phyloP scores from a whole-genome alignment of 495 filamentous ascomycete genomes.

The Pyrenula aspistea region DNA sequence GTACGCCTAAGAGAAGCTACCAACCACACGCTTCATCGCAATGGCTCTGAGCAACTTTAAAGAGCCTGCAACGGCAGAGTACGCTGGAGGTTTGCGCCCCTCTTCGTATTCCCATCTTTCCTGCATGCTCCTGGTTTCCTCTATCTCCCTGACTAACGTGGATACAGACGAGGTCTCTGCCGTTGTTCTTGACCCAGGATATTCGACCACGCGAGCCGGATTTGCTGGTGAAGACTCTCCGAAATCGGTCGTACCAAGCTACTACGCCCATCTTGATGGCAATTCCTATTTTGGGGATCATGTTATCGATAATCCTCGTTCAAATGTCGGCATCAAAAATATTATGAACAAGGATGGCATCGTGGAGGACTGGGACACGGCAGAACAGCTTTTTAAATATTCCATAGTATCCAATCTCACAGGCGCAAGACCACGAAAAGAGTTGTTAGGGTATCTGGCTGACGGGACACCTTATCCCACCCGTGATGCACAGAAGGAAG shows the following conservation, averaged over 20 bases:
- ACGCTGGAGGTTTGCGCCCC: constrained; percentile 60
- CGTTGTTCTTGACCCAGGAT: constrained; percentile 91
- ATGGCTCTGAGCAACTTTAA: constrained; percentile 33
- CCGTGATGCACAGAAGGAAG: constrained; percentile 54
- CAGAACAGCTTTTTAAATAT: constrained; percentile 81
- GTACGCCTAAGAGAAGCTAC: no score
- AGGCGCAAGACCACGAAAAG: constrained; percentile 47
- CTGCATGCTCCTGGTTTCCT: neutral
- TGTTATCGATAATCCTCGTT: constrained; percentile 62
- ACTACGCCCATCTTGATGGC: constrained; percentile 52
- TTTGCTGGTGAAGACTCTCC: constrained; percentile 96
- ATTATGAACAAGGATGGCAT: constrained; percentile 81
- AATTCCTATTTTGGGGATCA: constrained; percentile 72
- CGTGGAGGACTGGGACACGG: constrained; percentile 94
- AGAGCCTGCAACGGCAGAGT: constrained; percentile 55
- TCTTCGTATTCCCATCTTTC: neutral
- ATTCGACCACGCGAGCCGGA: constrained; percentile 79
- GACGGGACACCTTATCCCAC: constrained; percentile 43
- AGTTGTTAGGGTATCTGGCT: constrained; percentile 64
- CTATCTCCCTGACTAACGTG: neutral
- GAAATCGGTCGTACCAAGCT: constrained; percentile 81
- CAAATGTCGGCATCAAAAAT: constrained; percentile 70
- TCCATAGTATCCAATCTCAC: constrained; percentile 68
- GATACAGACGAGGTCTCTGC: constrained; percentile 84
- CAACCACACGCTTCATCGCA: neutral